Evolutionary conservation across 169 alveolate genomes (phyloP).

Genomic region (Blepharisma undulans): DNA sequence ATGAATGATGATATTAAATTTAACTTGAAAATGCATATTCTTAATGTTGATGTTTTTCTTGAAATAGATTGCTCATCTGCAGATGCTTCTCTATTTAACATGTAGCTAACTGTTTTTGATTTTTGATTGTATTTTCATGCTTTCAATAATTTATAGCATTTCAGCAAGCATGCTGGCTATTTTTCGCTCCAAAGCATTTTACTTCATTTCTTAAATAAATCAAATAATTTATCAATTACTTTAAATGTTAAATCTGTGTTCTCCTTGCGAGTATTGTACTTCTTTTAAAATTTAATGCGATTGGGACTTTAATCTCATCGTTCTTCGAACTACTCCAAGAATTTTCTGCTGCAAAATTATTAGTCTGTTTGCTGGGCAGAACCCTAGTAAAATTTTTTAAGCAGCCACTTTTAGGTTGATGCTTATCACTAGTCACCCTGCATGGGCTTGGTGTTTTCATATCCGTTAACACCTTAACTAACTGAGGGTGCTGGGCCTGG

Average conservation of each 20-base stretch:
- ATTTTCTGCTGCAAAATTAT: neutral
- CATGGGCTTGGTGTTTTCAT: neutral
- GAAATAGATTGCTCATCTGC: neutral
- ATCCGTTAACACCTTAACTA: neutral
- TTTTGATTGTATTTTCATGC: too few species aligned
- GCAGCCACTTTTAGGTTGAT: neutral
- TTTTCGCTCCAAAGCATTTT: neutral
- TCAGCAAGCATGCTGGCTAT: neutral
- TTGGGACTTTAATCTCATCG: neutral
- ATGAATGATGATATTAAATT: too few species aligned
- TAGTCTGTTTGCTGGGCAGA: neutral
- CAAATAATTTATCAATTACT: neutral
- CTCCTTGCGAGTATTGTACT: neutral
- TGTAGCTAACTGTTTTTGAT: neutral
- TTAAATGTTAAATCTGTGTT: neutral
- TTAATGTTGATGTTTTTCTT: too few species aligned
- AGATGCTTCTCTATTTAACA: neutral
- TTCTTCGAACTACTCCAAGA: neutral
- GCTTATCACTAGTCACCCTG: neutral
- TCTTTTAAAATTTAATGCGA: neutral
- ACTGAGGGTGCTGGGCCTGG: conserved; percentile 16
- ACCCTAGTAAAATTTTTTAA: neutral
- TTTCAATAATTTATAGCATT: neutral
- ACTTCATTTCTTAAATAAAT: neutral
- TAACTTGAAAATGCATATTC: too few species aligned